phyloP scores from a whole-genome alignment of 306 rosid species.

The Trifolium subterraneum region DNA sequence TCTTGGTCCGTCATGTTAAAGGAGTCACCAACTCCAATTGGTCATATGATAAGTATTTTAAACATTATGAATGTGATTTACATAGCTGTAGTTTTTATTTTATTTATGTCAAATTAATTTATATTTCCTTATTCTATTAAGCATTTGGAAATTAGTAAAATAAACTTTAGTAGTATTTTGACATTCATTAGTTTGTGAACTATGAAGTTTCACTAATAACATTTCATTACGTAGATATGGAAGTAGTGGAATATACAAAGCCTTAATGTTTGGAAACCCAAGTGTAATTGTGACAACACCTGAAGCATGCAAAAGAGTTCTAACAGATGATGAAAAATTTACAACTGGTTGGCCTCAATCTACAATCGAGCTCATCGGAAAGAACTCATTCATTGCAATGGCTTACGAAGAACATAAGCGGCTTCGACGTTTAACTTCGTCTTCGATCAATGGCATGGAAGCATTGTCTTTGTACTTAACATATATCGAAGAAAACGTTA shows the following conservation, averaged over 20 bases:
- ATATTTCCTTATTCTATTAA: no score
- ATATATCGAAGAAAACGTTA: constrained; percentile 65
- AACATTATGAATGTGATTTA: no score
- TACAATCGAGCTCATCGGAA: constrained; percentile 74
- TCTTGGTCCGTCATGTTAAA: no score
- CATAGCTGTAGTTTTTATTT: no score
- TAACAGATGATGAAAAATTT: constrained; percentile 80
- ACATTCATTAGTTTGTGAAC: not conserved
- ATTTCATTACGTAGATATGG: constrained; percentile 59
- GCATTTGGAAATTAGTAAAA: no score
- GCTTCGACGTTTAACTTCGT: constrained; percentile 73
- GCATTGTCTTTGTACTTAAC: constrained; percentile 65
- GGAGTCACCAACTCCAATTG: no score
- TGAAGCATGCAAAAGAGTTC: constrained; percentile 68
- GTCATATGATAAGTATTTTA: no score
- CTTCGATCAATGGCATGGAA: constrained; percentile 86
- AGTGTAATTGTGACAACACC: constrained; percentile 78
- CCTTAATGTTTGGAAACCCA: constrained; percentile 80
- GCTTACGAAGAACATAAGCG: constrained; percentile 81
- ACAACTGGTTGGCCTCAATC: constrained; percentile 83
- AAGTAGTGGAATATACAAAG: constrained; percentile 73
- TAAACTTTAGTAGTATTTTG: not conserved
- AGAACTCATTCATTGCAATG: constrained; percentile 71
- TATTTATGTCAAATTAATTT: no score
- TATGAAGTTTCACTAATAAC: not conserved